Evolutionary conservation across 1,284 basidiomycete species (phyloP), one percentile per base, ranked within the genome.

Genomic region (Cutaneotrichosporon sp.): DNA sequence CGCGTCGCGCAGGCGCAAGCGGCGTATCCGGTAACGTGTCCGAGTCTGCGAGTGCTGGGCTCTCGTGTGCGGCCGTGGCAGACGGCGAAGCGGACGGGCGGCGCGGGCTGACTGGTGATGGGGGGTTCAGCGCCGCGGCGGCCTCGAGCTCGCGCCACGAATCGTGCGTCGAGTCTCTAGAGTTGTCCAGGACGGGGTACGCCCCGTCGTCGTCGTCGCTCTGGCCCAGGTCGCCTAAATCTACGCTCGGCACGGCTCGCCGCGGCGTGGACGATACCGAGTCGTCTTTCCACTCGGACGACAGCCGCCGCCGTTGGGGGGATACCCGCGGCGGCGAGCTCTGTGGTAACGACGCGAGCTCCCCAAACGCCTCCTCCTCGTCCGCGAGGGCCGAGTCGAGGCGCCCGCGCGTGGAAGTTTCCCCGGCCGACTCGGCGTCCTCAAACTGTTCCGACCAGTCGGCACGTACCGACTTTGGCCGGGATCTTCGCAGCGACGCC

Each of bases 11-110:
- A 20, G 33, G 33, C 30, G 44, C 15, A 40, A 22, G 36, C 22
- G 37, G 46, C n/a, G 46, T 47, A 15, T 47, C 46, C 10, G 49
- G 39, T 4, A 49, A 33, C 20, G 48, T 44, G 40, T 50, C 49
- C 10, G 21, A 38, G 21, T 50, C 49, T 3, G 26, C 45, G n/a
- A 36, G 39, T 0, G 44, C 44, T 2, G 51, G 51, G n/a, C 44
- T 46, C 18, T 39, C 12, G 17, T n/a, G 42, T 18, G 41, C 22
- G 22, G 22, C 8, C 22, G 26, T 4, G 8, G 15, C 8, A 1
- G 42, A 43, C 23, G 43, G 17, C 33, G 33, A 33, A 2, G 26
- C 10, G 26, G 26, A 30, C 26, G 26, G 5, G 26, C 26, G 26
- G 7, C 26, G 26, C 26, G 26, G 26, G 26, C 26, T 30, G 26